A percentile compares a stretch with the other conserved stretches of the same genome.
Conservation (phyloP, 2,329 filamentous ascomycete genomes). For the Rutstroemia sydowiana region DNA sequence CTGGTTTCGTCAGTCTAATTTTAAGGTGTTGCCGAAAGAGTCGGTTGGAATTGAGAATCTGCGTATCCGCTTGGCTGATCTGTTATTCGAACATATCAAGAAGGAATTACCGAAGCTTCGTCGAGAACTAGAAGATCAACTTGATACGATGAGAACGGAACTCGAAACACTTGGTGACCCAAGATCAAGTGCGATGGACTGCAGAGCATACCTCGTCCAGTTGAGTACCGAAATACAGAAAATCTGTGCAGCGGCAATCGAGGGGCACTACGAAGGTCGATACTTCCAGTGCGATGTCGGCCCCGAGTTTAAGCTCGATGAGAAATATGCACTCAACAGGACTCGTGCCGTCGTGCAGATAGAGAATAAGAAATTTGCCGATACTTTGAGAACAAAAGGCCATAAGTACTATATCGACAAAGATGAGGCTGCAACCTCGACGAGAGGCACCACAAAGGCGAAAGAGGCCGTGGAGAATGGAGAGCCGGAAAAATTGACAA, state of each 20-base stretch:
- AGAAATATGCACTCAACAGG: slow-evolving; percentile 15
- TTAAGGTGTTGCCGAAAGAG: slow-evolving; percentile 20
- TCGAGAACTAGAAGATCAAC: slow-evolving; percentile 16
- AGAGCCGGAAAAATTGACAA: slow-evolving; percentile 21
- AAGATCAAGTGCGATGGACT: slow-evolving; percentile 16
- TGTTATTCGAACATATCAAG: slow-evolving; percentile 30
- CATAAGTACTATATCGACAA: slow-evolving; percentile 28
- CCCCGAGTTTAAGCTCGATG: slow-evolving; percentile 14
- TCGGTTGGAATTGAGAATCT: slow-evolving; percentile 24
- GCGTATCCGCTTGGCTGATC: slow-evolving; percentile 18
- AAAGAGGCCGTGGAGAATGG: neutral
- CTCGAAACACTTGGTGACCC: slow-evolving; percentile 12
- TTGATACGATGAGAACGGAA: slow-evolving; percentile 4
- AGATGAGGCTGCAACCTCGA: slow-evolving; percentile 1
- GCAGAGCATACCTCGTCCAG: slow-evolving; percentile 23
- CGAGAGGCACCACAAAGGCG: neutral
- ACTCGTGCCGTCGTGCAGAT: slow-evolving; percentile 28
- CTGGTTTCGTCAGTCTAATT: slow-evolving; percentile 26
- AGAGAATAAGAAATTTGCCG: slow-evolving; percentile 26
- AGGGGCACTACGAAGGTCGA: slow-evolving; percentile 29
- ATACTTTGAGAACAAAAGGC: slow-evolving; percentile 21
- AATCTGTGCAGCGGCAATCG: slow-evolving; percentile 27
- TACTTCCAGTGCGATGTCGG: slow-evolving; percentile 22
- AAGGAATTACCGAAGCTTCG: slow-evolving; percentile 25
- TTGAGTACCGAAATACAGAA: slow-evolving; percentile 27